A percentile compares a stretch with the other conserved stretches of the same genome.
phyloP scores from a whole-genome alignment of 495 filamentous ascomycete genomes.

The Evansstolkia leycettana region DNA sequence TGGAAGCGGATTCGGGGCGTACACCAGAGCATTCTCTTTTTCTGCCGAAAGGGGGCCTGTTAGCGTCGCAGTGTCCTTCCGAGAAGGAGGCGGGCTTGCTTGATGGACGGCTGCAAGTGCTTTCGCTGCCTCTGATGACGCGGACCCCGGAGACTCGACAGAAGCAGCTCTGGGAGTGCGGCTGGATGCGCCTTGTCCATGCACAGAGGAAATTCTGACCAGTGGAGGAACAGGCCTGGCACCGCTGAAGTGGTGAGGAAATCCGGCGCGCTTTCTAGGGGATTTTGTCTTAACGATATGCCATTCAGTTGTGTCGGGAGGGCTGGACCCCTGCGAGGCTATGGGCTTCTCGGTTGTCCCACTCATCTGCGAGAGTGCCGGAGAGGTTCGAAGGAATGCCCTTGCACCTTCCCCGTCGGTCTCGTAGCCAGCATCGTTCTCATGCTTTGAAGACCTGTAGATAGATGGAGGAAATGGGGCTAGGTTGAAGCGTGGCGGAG shows the following conservation, averaged over 20 bases:
- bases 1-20: too few relatives aligned
- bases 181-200: slow-evolving; percentile 25
- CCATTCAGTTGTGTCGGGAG: slow-evolving; percentile 22
- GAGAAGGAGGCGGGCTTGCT: slow-evolving; percentile 17
- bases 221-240: slow-evolving; percentile 22
- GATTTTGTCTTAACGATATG: slow-evolving; percentile 14
- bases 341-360: slow-evolving; percentile 19
- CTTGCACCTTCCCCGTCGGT: slow-evolving; percentile 25
- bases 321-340: slow-evolving; percentile 12
- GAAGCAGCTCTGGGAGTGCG: slow-evolving; percentile 5
- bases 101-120: slow-evolving; percentile 29
- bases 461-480: slow-evolving; percentile 27
- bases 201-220: slow-evolving; percentile 16
- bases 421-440: slow-evolving; percentile 30
- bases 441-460: slow-evolving; percentile 18
- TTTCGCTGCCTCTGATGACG: slow-evolving; percentile 24
- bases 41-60: slow-evolving; percentile 5
- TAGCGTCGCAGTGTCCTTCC: slow-evolving; percentile 6
- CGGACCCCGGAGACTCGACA: slow-evolving; percentile 8
- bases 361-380: slow-evolving; percentile 23
- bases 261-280: slow-evolving; percentile 8
- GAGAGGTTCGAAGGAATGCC: slow-evolving; percentile 13
- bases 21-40: too few relatives aligned
- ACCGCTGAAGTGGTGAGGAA: slow-evolving; percentile 18
- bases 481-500: slow-evolving; percentile 16